phyloP scores from a whole-genome alignment of 73 alveolate genomes.

The Uronychia setigera region DNA sequence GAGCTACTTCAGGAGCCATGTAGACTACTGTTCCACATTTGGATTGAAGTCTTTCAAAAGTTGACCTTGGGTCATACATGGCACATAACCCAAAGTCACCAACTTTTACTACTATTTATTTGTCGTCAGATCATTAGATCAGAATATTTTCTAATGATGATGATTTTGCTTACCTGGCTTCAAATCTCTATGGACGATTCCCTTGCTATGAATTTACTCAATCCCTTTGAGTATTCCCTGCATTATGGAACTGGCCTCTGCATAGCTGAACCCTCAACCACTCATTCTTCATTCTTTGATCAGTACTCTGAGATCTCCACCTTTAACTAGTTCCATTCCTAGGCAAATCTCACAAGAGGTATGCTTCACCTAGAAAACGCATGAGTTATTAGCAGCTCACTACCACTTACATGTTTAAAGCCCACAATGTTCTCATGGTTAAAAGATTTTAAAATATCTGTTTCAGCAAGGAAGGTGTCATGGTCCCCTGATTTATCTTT shows the following conservation, averaged over 20 bases:
- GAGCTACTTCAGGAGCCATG: conserved; percentile 91
- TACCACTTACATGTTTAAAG: neutral
- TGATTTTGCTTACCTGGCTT: conserved; percentile 88
- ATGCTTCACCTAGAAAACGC: neutral
- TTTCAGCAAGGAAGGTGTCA: neutral
- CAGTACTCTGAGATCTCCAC: neutral
- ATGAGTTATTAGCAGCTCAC: neutral
- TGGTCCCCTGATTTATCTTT: neutral
- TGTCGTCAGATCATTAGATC: too few species aligned
- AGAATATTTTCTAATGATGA: too few species aligned
- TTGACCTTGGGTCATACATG: conserved; percentile 41
- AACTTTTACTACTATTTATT: conserved; percentile 42
- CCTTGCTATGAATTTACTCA: conserved; percentile 84
- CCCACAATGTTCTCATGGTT: neutral
- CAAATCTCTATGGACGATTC: conserved; percentile 88
- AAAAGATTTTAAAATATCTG: neutral
- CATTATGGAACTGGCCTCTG: conserved; percentile 73
- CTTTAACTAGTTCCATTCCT: neutral
- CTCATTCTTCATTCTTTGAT: neutral
- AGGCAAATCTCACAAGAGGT: neutral
- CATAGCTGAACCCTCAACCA: conserved; percentile 21
- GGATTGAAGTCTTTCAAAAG: conserved; percentile 17
- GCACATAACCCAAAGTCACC: conserved; percentile 67
- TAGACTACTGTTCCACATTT: conserved; percentile 81
- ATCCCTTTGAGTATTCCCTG: conserved; percentile 76